phyloP scores from a whole-genome alignment of 805 yeast genomes.

The Saccharomycopsis sp. region DNA sequence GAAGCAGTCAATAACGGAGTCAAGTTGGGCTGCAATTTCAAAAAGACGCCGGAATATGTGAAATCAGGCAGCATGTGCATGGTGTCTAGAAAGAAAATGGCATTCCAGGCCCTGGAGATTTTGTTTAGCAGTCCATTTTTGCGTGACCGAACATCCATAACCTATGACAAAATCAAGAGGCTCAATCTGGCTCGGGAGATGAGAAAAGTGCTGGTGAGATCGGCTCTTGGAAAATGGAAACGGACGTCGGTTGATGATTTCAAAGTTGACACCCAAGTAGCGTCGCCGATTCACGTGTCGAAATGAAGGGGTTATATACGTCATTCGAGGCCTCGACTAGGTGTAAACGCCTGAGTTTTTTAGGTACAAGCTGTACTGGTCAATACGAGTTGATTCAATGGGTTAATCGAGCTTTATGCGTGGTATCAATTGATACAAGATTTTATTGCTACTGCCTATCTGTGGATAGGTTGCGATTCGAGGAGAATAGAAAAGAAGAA shows the following conservation, averaged over 20 bases:
- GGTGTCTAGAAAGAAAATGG: background rate
- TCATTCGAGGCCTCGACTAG: too few species aligned
- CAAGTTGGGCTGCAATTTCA: conserved; percentile 17
- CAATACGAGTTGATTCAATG: too few species aligned
- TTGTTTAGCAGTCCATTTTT: background rate
- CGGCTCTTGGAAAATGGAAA: conserved; percentile 11
- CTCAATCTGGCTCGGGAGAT: background rate
- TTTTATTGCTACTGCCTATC: too few species aligned
- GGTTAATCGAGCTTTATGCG: too few species aligned
- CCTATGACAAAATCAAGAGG: background rate
- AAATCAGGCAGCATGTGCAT: conserved; percentile 3
- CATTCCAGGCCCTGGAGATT: background rate
- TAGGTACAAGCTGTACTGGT: too few species aligned
- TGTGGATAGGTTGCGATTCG: too few species aligned
- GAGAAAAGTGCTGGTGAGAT: conserved; percentile 3
- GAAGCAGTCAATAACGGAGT: conserved; percentile 19
- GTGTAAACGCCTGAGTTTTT: too few species aligned
- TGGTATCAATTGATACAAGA: too few species aligned
- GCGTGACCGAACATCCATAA: background rate
- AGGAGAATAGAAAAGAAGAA: too few species aligned
- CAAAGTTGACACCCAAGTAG: background rate
- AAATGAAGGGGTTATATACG: too few species aligned
- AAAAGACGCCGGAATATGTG: background rate
- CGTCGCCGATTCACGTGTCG: too few species aligned
- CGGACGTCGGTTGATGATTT: conserved; percentile 6